These are phyloP conservation scores for Apocynum venetum DNA, from an alignment of 257 asterid species.

Conservation along the genomic window DNA sequence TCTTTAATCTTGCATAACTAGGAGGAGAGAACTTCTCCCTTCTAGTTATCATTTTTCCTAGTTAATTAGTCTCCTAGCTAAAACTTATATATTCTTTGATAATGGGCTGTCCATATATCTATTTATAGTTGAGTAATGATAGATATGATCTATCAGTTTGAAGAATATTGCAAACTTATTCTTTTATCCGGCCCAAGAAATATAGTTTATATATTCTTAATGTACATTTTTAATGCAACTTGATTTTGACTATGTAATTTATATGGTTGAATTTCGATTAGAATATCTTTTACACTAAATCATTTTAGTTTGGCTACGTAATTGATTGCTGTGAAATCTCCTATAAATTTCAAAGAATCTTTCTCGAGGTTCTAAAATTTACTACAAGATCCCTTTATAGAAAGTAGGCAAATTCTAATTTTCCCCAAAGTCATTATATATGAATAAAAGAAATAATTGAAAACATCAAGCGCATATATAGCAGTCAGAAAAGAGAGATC, in stretches of 20 bases:
- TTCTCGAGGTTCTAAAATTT: background rate
- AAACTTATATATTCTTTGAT: background rate
- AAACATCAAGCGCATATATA: no score
- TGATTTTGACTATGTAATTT: background rate
- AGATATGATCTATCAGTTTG: background rate
- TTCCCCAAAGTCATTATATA: no score
- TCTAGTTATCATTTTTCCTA: background rate
- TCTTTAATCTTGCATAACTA: conserved; percentile 2
- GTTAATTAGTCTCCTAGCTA: background rate
- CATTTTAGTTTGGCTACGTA: background rate
- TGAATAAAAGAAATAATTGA: no score
- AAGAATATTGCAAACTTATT: background rate
- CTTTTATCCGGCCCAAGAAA: no score
- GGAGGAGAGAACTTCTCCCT: background rate
- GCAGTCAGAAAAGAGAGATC: no score
- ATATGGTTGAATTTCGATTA: background rate
- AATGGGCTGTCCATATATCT: background rate
- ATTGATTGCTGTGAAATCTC: background rate
- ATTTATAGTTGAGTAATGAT: background rate
- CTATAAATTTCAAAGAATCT: background rate
- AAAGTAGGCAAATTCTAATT: no score
- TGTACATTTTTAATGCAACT: background rate
- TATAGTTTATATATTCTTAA: no score
- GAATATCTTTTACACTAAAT: background rate
- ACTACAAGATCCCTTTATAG: background rate